Conservation (phyloP, 305 asterid genomes). For the Withania somnifera region DNA sequence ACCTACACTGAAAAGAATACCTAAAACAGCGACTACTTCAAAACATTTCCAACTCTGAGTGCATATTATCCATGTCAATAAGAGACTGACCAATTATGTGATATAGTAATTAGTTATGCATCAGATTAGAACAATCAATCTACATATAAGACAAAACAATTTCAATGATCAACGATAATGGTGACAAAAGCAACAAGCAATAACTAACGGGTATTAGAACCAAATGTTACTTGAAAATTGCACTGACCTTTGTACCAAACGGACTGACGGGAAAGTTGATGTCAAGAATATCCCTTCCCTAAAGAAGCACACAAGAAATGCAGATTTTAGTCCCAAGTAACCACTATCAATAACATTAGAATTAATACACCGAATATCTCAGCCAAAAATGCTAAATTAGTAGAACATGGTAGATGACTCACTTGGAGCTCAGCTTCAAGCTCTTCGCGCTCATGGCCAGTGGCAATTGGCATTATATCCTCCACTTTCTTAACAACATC, state of each 20-base stretch:
- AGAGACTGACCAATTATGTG: not conserved
- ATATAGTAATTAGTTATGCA: not conserved
- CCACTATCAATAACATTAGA: not conserved
- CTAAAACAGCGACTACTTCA: not conserved
- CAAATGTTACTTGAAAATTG: not conserved
- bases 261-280: constrained; percentile 79
- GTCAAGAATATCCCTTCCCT: constrained; percentile 73
- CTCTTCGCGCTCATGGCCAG: constrained; percentile 91
- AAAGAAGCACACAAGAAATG: not conserved
- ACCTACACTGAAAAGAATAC: constrained; percentile 8
- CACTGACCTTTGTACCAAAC: constrained; percentile 83
- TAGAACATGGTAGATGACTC: constrained; percentile 16
- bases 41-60: not conserved
- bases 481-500: constrained; percentile 49
- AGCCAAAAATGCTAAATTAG: not conserved
- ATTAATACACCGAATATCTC: not conserved
- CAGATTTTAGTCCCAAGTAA: not conserved
- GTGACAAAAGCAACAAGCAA: not conserved
- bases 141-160: not conserved
- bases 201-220: not conserved
- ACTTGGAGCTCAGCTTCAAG: constrained; percentile 79
- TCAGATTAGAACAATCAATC: not conserved
- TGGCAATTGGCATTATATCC: constrained; percentile 90
- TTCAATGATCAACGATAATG: not conserved
- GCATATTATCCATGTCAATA: not conserved